These are phyloP conservation scores for Rhypophila decipiens DNA, from an alignment of 495 filamentous ascomycete genomes.

Conservation along the genomic window DNA sequence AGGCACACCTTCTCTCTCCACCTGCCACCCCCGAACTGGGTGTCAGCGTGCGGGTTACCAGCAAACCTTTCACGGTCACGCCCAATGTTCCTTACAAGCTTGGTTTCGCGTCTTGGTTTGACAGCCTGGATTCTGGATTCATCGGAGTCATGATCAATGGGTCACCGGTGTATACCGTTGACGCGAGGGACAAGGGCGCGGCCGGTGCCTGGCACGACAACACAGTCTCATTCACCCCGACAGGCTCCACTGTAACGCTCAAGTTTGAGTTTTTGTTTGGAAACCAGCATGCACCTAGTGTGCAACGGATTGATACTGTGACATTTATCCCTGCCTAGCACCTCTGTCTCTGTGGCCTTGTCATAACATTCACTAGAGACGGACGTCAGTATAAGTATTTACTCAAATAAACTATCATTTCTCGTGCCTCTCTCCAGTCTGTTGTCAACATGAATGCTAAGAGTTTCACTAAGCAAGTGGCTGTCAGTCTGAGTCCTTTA, in stretches of 20 bases:
- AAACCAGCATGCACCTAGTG: no score
- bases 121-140: not conserved
- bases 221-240: not conserved
- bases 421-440: no score
- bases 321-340: no score
- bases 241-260: not conserved
- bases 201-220: not conserved
- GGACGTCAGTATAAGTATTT: no score
- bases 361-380: no score
- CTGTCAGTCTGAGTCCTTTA: no score
- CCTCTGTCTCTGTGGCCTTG: no score
- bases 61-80: not conserved
- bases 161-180: constrained; percentile 3
- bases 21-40: not conserved
- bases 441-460: no score
- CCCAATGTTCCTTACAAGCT: constrained; percentile 1
- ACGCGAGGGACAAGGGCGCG: not conserved
- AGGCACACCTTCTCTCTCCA: not conserved
- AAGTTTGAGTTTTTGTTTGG: constrained; percentile 3
- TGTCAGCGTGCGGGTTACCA: constrained; percentile 9
- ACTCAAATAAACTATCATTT: no score
- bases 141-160: constrained; percentile 8
- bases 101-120: constrained; percentile 2
- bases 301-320: no score
- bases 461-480: no score